Conservation (phyloP, 805 yeast species). For the Yueomyces sp. region DNA sequence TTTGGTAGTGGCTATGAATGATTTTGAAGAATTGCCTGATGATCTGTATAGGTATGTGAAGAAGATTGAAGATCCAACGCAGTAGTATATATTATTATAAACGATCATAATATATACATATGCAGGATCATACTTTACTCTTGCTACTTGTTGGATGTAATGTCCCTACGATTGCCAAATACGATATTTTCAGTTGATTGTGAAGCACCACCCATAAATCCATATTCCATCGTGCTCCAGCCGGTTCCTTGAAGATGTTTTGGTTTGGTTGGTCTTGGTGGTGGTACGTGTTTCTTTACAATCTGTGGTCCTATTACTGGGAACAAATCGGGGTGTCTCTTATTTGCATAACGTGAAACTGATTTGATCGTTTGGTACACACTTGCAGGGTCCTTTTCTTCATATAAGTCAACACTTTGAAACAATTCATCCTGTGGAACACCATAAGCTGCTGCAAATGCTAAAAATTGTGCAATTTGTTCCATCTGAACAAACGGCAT, state of each 20-base stretch:
- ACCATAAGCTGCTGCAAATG: constrained; percentile 48
- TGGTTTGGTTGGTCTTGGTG: constrained; percentile 44
- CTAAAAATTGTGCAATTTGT: constrained; percentile 59
- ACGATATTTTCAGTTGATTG: constrained; percentile 41
- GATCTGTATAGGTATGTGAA: constrained; percentile 21
- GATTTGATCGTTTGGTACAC: constrained; percentile 65
- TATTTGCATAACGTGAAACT: constrained; percentile 54
- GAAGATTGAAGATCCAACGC: constrained; percentile 6
- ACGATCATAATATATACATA: too few species aligned
- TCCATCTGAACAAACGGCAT: constrained; percentile 80
- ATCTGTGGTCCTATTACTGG: constrained; percentile 49
- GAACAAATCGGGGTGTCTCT: constrained; percentile 32
- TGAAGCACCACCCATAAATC: constrained; percentile 44
- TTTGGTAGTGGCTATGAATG: constrained; percentile 18
- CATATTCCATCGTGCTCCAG: constrained; percentile 51
- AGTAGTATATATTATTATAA: too few species aligned
- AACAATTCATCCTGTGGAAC: constrained; percentile 73
- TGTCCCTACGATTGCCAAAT: constrained; percentile 39
- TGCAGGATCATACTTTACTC: too few species aligned
- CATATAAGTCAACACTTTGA: constrained; percentile 66
- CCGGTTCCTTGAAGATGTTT: constrained; percentile 28
- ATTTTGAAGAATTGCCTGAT: constrained; percentile 17
- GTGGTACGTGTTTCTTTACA: constrained; percentile 34
- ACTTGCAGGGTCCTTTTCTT: constrained; percentile 62
- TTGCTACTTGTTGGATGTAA: constrained; percentile 8